Evolutionary conservation across 352 stramenopile genomes (phyloP), one percentile per base, ranked within the genome.

Genomic region (Phytophthora ramorum): DNA sequence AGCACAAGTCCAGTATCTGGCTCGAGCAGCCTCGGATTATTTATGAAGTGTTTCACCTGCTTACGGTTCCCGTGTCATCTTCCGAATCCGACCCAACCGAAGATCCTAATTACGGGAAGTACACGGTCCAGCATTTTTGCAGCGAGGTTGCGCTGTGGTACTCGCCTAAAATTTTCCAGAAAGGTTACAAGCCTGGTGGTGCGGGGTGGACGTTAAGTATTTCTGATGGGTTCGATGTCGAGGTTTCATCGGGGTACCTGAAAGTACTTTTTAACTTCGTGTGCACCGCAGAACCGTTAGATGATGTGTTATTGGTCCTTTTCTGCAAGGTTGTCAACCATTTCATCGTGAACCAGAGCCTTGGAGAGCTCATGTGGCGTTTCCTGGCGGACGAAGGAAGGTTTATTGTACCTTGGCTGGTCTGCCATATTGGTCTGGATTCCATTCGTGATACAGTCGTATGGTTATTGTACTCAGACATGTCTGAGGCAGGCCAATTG

Each of bases 321-420:
- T 96, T 96, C 59, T 96, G 88, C 76, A 94, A 96, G 68, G 86
- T 93, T 17, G 60, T 93, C 48, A 93, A 95, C 56, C 81, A 90
- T 48, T 91, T 87, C n/a, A 86, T 95, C 47, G 62, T 93, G 51
- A 84, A 81, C 20, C 73, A 90, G 52, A 83, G 83, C 28, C 63
- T 96, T 48, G 88, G 88, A 50, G 75, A 68, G 47, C 71, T 91
- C 22, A 75, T 96, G 38, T 79, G 87, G 62, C 50, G 67, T 6
- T 96, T 96, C 32, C 62, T 96, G 10, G 81, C 81, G 13, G 62
- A 78, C 13, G 85, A 96, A 64, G 87, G 84, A 20, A 64, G 79
- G 20, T 90, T 85, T 58, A 73, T 92, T 41, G 75, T 96, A 2
- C 83, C 87, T 28, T 91, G 84, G 74, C 59, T 96, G 17, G 83